Percentiles rank a stretch among this genome's conserved stretches.
phyloP scores from a whole-genome alignment of 139 green algal species.

The Tetradesmus lagerheimii region DNA sequence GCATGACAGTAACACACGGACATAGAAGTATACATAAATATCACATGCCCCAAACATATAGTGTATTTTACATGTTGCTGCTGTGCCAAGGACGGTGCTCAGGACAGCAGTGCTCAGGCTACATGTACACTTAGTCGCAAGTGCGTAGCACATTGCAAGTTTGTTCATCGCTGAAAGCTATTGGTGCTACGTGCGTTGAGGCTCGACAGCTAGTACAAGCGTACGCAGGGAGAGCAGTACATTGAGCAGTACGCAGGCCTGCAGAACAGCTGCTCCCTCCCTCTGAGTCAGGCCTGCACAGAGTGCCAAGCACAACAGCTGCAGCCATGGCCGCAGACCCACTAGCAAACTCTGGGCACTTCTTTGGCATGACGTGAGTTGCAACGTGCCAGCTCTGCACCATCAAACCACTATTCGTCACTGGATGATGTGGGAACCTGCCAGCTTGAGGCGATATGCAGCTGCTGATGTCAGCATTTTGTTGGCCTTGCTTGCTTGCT shows the following conservation, averaged over 20 bases:
- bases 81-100: background rate
- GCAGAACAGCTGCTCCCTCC: background rate
- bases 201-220: background rate
- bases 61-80: too few species aligned
- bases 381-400: background rate
- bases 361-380: slow-evolving; percentile 44
- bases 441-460: too few species aligned
- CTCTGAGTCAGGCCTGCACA: background rate
- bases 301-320: background rate
- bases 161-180: too few species aligned
- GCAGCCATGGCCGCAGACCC: slow-evolving; percentile 37
- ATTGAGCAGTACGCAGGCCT: background rate
- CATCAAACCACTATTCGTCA: background rate
- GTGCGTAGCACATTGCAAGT: too few species aligned
- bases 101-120: background rate
- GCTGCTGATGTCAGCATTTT: too few species aligned
- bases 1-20: background rate
- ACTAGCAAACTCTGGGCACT: slow-evolving; percentile 38
- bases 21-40: too few species aligned
- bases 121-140: background rate
- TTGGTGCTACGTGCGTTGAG: too few species aligned
- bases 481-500: too few species aligned
- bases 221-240: background rate
- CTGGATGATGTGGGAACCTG: too few species aligned
- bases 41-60: too few species aligned